A percentile compares a stretch with the other conserved stretches of the same genome.
Evolutionary conservation across 768 basidiomycete genomes (phyloP).

Genomic region (Naganishia antarctica): DNA sequence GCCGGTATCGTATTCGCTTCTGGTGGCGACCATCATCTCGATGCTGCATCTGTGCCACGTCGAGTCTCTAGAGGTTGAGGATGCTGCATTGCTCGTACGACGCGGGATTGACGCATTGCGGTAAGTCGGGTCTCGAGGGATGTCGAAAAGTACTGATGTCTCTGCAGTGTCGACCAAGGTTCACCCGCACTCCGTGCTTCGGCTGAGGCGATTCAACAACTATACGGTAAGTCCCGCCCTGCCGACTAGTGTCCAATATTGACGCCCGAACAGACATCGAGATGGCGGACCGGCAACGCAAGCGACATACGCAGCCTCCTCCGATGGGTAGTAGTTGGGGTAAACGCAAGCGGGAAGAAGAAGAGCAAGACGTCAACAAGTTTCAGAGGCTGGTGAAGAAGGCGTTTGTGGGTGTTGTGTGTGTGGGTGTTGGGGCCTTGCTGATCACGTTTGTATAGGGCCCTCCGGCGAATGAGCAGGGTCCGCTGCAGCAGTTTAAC

Average conservation of each 20-base stretch:
- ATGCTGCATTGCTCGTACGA: slow-evolving; percentile 6
- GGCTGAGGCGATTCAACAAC: slow-evolving; percentile 6
- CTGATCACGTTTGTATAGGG: too few relatives aligned
- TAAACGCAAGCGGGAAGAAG: slow-evolving; percentile 7
- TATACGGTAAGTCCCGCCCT: slow-evolving; percentile 1
- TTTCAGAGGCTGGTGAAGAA: slow-evolving; percentile 15
- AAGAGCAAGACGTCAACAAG: slow-evolving; percentile 14
- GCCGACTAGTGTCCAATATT: not conserved
- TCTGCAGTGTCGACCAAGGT: not conserved
- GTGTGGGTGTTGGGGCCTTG: too few relatives aligned
- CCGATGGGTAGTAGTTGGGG: slow-evolving; percentile 9
- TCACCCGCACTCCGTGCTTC: not conserved
- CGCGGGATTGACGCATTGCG: slow-evolving; percentile 9
- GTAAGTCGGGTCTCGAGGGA: not conserved
- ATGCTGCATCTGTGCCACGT: slow-evolving; percentile 13
- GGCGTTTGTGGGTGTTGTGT: not conserved
- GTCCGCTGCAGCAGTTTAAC: too few relatives aligned
- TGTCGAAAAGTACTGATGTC: not conserved
- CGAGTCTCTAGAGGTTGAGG: not conserved
- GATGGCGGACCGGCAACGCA: not conserved
- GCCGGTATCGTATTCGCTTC: slow-evolving; percentile 10
- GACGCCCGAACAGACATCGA: not conserved
- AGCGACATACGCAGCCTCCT: slow-evolving; percentile 11
- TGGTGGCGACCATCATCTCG: slow-evolving; percentile 1
- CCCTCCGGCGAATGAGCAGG: too few relatives aligned